Base-by-base conservation (phyloP, 2,329 filamentous ascomycete genomes). In the Talaromyces sp. region DNA sequence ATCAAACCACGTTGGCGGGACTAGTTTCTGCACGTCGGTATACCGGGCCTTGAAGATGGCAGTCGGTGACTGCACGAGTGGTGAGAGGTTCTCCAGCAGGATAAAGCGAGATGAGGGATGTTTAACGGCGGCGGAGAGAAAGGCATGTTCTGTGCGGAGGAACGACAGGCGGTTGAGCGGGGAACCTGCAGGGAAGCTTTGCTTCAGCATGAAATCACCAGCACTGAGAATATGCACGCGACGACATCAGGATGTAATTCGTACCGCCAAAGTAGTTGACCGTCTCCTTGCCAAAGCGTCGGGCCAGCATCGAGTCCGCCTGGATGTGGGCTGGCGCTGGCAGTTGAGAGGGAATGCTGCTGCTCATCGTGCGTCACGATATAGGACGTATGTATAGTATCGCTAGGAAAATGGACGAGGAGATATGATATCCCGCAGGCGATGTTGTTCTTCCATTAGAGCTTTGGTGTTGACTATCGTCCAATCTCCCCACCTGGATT, bases 1-100 rank as follows among this genome's bases (percentile, higher is more conserved):
- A 21, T 80, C 81, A 73, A 92, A 97, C 0, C 89, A 86, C 59
- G 91, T 84, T 1, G 82, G 70, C 1, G 90, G 89, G 21, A 95
- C 85, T 46, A 98, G 77, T 9, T 84, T 73, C 66, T 84, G 78
- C 24, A 98, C 81, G 64, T 96, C 89, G 1, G 84, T 80, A 69
- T 86, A 88, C 11, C 81, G 81, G 51, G 88, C 86, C 69, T 86
- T 90, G 52, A 87, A 86, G 46, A 97, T 82, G 32, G 84, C 80
- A 9, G 83, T 75, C 7, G 81, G 77, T 38, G 86, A 81, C 62
- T 81, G 81, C 27, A 87, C 81, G 21, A 96, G 82, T 1, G 93
- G 93, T 27, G 88, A 85, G 58, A 96, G 84, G 68, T 90, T 80
- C 71, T 92, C 88, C 74, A 96, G 84, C 53, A 93, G 84, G 54